A percentile compares a stretch with the other conserved stretches of the same genome.
Evolutionary conservation across 306 rosid species (phyloP).

Genomic region (Datisca glomerata): DNA sequence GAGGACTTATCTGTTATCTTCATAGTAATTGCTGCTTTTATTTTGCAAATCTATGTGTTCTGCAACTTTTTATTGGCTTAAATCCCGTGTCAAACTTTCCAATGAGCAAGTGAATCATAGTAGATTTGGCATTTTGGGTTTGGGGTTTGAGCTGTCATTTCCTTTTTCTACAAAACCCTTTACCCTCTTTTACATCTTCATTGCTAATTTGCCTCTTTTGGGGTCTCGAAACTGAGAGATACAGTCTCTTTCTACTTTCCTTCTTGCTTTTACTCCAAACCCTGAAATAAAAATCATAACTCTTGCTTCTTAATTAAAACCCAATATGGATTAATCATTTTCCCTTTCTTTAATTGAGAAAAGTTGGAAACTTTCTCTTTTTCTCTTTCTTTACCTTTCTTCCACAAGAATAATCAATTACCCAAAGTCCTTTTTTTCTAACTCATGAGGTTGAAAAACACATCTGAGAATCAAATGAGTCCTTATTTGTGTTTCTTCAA

Average conservation of each 20-base stretch:
- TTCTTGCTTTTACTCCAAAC: too few relatives aligned
- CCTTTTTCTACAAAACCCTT: background rate
- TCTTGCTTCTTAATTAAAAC: too few relatives aligned
- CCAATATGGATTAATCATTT: too few relatives aligned
- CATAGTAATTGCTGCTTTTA: too few relatives aligned
- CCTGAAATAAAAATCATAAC: too few relatives aligned
- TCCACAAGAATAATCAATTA: constrained; percentile 5
- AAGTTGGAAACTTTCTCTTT: constrained; percentile 1
- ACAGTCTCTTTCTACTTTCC: too few relatives aligned
- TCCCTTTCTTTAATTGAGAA: constrained; percentile 1
- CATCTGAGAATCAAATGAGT: constrained; percentile 39
- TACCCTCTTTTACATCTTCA: background rate
- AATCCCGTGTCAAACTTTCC: too few relatives aligned
- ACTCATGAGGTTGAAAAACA: constrained; percentile 36
- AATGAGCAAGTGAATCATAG: constrained; percentile 33
- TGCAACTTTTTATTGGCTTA: too few relatives aligned
- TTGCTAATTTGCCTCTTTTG: background rate
- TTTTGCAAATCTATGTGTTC: too few relatives aligned
- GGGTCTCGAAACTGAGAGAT: too few relatives aligned
- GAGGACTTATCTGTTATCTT: background rate
- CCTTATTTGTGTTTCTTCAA: constrained; percentile 35
- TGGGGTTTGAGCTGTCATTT: background rate
- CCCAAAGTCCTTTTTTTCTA: constrained; percentile 9
- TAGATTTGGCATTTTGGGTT: background rate
- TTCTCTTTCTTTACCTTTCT: constrained; percentile 15